Percentiles rank a stretch among this genome's conserved stretches.
These are phyloP conservation scores for Chloris gayana DNA, from an alignment of 176 grass and related monocot genomes.

Conservation along the genomic window DNA sequence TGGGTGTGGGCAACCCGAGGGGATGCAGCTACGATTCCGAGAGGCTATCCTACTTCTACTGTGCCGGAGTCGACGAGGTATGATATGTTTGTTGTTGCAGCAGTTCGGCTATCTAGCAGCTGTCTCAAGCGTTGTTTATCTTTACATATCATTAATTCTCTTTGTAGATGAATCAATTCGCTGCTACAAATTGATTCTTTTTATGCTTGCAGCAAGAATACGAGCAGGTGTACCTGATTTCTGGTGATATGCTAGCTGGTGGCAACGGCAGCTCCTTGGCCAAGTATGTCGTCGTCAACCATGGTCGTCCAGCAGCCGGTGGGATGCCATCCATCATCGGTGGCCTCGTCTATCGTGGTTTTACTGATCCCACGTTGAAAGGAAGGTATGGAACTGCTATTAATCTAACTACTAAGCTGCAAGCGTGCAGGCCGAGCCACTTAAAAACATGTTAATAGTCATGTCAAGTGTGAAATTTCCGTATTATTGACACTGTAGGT, in stretches of 20 bases:
- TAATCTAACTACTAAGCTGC: too few species aligned
- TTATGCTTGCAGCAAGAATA: not conserved
- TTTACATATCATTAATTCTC: too few species aligned
- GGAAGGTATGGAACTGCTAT: conserved; percentile 11
- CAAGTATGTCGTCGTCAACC: not conserved
- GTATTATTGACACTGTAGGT: too few species aligned
- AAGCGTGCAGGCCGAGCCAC: too few species aligned
- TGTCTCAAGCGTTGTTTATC: not conserved
- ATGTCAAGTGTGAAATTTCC: too few species aligned
- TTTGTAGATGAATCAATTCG: too few species aligned
- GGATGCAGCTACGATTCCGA: conserved; percentile 70
- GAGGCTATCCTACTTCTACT: conserved; percentile 71
- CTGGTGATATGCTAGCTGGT: too few species aligned
- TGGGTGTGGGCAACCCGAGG: conserved; percentile 65
- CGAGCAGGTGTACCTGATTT: conserved; percentile 32
- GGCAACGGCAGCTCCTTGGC: too few species aligned
- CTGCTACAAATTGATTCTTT: too few species aligned
- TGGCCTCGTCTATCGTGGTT: conserved; percentile 46
- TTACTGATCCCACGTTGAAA: conserved; percentile 42
- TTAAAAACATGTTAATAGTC: too few species aligned
- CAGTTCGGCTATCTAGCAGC: not conserved
- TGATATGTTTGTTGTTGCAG: not conserved
- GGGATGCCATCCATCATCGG: conserved; percentile 46
- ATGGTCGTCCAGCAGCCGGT: not conserved
- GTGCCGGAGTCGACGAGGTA: conserved; percentile 59